Evolutionary conservation across 257 asterid species (phyloP), one percentile per base, ranked within the genome.

Genomic region (Linderniella brevidens): DNA sequence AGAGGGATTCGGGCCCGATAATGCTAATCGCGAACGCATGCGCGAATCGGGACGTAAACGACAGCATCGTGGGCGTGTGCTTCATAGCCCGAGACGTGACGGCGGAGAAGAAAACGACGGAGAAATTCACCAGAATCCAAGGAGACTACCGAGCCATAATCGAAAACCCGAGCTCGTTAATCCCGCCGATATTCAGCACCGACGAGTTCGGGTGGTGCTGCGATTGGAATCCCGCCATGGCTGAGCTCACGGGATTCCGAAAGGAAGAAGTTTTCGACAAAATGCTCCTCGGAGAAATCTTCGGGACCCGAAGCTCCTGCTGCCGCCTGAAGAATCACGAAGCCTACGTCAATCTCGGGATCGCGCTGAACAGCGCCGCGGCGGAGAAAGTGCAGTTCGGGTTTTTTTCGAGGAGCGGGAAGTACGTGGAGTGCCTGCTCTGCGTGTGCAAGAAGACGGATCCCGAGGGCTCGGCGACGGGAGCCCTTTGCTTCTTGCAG

Each of bases 121-220:
- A 88, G 78, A 88, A 88, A 65, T 88, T 88, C 71, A 88, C 95
- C 14, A 61, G 80, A 71, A 84, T 88, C 13, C 85, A 84, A 72
- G 98, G 98, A 11, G 98, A 88, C 62, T 85, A 88, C 60, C 68
- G 63, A 58, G 80, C 95, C 17, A 88, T 84, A 40, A 58, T 84
- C 13, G 94, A 88, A 54, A 88, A 78, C 50, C 98, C 87, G 0
- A 82, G 75, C 69, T 94, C 86, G 0, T 55, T 88, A 63, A 85
- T 88, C 65, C 98, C 98, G 10, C 94, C 96, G 13, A 84, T 81
- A 61, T 88, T 88, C 38, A 95, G 93, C 37, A 72, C 87, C 0
- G 96, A 88, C 45, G 96, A 80, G 52, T 81, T 88, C 13, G 95
- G 95, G 12, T 84, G 98, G 98, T 84, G 98, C 54, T 74, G 87